A percentile compares a stretch with the other conserved stretches of the same genome.
phyloP scores from a whole-genome alignment of 1,284 basidiomycete genomes.

The Leccinum fallax region DNA sequence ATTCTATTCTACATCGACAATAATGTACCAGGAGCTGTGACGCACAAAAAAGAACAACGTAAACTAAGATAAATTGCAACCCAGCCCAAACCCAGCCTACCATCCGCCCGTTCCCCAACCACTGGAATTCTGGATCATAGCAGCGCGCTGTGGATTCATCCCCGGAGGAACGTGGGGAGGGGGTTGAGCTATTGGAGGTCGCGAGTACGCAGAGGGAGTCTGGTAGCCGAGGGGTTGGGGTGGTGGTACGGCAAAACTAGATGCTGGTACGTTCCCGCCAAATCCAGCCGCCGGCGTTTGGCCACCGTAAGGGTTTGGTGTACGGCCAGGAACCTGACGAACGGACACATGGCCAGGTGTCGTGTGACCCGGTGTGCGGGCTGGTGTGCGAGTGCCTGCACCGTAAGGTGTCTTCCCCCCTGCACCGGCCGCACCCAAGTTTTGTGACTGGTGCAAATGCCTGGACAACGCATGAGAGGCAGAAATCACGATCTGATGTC shows the following conservation, averaged over 20 bases:
- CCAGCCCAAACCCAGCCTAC: slow-evolving; percentile 35
- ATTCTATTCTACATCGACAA: slow-evolving; percentile 30
- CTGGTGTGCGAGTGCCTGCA: slow-evolving; percentile 76
- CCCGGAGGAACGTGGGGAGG: slow-evolving; percentile 48
- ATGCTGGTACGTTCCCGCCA: slow-evolving; percentile 28
- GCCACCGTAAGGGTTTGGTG: slow-evolving; percentile 73
- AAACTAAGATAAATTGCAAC: slow-evolving; percentile 16
- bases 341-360: slow-evolving; percentile 78
- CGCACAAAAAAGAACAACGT: slow-evolving; percentile 14
- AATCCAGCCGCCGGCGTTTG: slow-evolving; percentile 46
- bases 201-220: slow-evolving; percentile 52
- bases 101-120: slow-evolving; percentile 40
- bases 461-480: slow-evolving; percentile 38
- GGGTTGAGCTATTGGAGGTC: slow-evolving; percentile 47
- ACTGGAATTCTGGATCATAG: slow-evolving; percentile 53
- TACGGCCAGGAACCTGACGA: slow-evolving; percentile 61
- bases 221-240: slow-evolving; percentile 59
- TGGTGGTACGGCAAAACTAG: slow-evolving; percentile 38
- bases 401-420: slow-evolving; percentile 83
- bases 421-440: slow-evolving; percentile 52
- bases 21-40: slow-evolving; percentile 25
- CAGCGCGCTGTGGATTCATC: slow-evolving; percentile 65
- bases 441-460: slow-evolving; percentile 81
- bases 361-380: slow-evolving; percentile 66
- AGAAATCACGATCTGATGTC: background rate